phyloP scores from a whole-genome alignment of 83 land plant genomes.

The Larix sibirica region DNA sequence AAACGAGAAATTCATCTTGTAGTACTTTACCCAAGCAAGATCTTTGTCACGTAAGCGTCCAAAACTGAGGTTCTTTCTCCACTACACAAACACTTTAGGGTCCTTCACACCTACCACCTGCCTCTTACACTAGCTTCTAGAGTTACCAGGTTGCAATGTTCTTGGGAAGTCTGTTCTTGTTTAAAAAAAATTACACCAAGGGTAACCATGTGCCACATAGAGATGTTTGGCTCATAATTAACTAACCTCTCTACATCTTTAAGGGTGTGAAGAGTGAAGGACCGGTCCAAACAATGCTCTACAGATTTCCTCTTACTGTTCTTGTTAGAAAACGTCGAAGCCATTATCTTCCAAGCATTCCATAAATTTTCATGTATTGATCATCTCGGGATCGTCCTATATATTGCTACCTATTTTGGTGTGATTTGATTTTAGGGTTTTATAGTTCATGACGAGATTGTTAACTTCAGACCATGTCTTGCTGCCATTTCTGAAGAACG shows the following conservation, averaged over 20 bases:
- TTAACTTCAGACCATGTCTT: conserved; percentile 32
- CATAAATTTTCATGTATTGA: conserved; percentile 74
- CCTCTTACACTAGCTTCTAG: no score
- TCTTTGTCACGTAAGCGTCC: no score
- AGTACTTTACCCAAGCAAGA: no score
- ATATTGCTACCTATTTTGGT: conserved; percentile 33
- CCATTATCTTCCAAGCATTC: conserved; percentile 61
- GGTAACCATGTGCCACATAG: conserved; percentile 14
- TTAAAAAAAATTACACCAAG: conserved; percentile 7
- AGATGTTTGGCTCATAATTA: conserved; percentile 4
- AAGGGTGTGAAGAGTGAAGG: conserved; percentile 54
- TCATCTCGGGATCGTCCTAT: conserved; percentile 58
- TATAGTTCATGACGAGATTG: conserved; percentile 25
- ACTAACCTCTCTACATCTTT: conserved; percentile 14
- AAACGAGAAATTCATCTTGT: no score
- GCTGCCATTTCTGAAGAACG: conserved; percentile 27
- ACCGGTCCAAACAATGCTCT: conserved; percentile 22
- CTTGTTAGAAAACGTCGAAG: neutral
- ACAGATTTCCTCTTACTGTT: neutral
- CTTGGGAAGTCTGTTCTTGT: no score
- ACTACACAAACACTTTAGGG: no score
- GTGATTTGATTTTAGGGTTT: conserved; percentile 28
- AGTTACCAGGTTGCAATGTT: no score
- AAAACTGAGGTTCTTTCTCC: no score
- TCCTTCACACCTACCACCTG: no score